Evolutionary conservation across 106 monocot genomes (phyloP), one percentile per base, ranked within the genome.

Genomic region (Alisma plantagoaquatica): DNA sequence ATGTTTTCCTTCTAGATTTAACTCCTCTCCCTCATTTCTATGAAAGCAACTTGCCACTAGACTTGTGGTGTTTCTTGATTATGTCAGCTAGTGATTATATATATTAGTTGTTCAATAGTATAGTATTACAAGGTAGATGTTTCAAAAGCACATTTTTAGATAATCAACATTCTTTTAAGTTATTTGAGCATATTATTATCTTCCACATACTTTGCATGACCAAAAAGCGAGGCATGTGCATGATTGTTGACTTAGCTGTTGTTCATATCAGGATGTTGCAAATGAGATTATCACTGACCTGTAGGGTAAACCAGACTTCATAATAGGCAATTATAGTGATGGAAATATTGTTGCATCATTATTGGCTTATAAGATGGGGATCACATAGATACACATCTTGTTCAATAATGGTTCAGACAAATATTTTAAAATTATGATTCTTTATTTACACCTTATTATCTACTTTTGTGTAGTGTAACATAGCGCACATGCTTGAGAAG

Each of bases 401-500:
- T 11, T 24, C 14, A 43, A 4, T 28, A 2, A 27, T 23, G 21
- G 28, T 15, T 17, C 23, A 27, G 14, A 10, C 43, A 10, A 10
- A 20, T 53, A 11, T 10, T 53, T 29, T 29, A 7, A 11, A 20
- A 53, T 30, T 53, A 33, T 49, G 27, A 17, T 3, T 27, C 17
- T 35, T 46, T n/a, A n/a, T n/a, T n/a, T n/a, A n/a, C n/a, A n/a
- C n/a, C n/a, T n/a, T n/a, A n/a, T 45, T 18, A 45, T 52, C 60
- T 19, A n/a, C 17, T 41, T 27, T n/a, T 18, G 29, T 51, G 27
- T 56, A 86, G 86, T 86, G 86, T 51, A 86, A 76, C 53, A 86
- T 86, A 47, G 84, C 84, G 23, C 84, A 85, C 60, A 79, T 79
- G 6, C 64, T 85, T 51, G 84, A 85, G 70, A 86, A 86, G 51